Base-by-base conservation (phyloP, 495 filamentous ascomycete species). In the Talaromyces trachyspermus region DNA sequence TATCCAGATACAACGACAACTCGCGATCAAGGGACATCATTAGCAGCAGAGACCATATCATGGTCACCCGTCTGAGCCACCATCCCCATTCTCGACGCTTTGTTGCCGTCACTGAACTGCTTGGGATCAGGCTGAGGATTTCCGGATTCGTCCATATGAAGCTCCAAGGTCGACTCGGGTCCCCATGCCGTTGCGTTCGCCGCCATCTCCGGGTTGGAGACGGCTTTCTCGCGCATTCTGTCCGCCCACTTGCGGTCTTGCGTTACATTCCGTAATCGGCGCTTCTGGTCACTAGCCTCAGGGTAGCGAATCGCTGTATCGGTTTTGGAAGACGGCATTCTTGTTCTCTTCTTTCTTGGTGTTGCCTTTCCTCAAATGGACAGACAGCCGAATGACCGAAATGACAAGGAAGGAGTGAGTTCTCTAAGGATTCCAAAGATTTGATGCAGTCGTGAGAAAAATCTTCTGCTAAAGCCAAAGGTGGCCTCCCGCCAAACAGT, bases 51-150 rank as follows among this genome's bases (percentile, higher is more conserved):
- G 18, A 43, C 39, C 39, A 49, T 49, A 26, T 49, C 48, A 19
- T 49, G 48, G 4, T 43, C 40, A 9, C 27, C 24, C 17, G 19
- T 22, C 11, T 26, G 12, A 19, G 27, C 6, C 22, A 17, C 29
- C 23, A 37, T 6, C 6, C 48, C 48, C 17, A 22, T 26, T 46
- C 60, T 59, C 25, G 47, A 51, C 2, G 27, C 43, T 42, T 52
- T 51, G 15, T 35, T 29, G 6, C 50, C 56, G 25, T 65, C 59
- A 6, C 46, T 55, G 41, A 52, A 66, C 19, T 54, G 32, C 2
- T 42, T 46, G 5, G 57, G 50, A 19, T 73, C 65, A 17, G 65
- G 58, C 12, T 64, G 61, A 0, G 64, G 60, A 20, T 69, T 62
- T 7, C 68, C 70, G 17, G 57, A 9, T 9, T 54, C 40, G 27